Conservation (phyloP, 257 asterid species). For the Capsicum baccatum region DNA sequence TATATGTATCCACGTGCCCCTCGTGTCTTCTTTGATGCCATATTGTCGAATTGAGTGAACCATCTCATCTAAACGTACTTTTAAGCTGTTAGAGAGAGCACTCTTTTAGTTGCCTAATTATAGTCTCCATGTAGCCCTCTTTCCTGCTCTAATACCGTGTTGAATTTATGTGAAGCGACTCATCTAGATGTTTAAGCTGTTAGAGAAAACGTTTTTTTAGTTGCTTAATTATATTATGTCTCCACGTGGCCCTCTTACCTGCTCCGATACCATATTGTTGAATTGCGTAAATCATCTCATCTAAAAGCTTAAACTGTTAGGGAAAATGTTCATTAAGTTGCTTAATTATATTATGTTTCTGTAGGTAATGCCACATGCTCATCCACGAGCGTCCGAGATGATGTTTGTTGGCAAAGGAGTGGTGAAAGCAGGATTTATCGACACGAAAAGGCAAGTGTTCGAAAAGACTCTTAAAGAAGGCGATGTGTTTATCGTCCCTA, state of each 20-base stretch:
- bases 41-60: neutral
- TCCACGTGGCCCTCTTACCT: neutral
- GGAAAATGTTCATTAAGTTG: neutral
- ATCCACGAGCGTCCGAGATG: conserved; percentile 81
- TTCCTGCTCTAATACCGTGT: neutral
- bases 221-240: neutral
- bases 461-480: conserved; percentile 58
- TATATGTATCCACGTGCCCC: neutral
- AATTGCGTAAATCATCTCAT: neutral
- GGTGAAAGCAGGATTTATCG: conserved; percentile 62
- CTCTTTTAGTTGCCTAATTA: neutral
- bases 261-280: neutral
- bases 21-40: neutral
- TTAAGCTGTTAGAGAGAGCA: neutral
- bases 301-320: neutral
- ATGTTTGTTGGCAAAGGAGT: conserved; percentile 56
- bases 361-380: conserved; percentile 51
- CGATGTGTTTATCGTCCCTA: conserved; percentile 71
- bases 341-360: neutral
- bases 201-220: neutral
- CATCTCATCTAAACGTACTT: neutral
- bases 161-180: conserved; percentile 3
- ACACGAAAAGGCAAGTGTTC: conserved; percentile 51
- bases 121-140: neutral
- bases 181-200: neutral